Evolutionary conservation across 2,329 filamentous ascomycete species (phyloP).

Genomic region (Fusarium papillatum): DNA sequence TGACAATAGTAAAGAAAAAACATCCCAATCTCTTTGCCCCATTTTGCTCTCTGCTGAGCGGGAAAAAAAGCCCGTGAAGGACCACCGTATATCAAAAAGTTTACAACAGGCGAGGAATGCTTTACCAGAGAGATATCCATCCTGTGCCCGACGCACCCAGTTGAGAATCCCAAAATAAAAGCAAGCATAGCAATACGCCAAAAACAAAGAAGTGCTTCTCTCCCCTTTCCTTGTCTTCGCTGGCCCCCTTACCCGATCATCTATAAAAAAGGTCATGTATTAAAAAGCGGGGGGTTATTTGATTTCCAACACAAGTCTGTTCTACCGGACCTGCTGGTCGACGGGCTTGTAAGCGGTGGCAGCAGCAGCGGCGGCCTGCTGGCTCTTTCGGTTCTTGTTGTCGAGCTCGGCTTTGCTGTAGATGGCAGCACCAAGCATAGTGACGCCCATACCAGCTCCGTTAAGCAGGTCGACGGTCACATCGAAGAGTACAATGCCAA

Average conservation of each 20-base stretch:
- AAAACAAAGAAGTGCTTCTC: slow-evolving; percentile 24
- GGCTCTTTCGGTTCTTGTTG: slow-evolving; percentile 53
- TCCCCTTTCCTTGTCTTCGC: slow-evolving; percentile 25
- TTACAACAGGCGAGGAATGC: slow-evolving; percentile 28
- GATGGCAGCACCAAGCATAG: slow-evolving; percentile 67
- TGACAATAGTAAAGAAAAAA: slow-evolving; percentile 29
- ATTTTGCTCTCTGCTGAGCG: slow-evolving; percentile 18
- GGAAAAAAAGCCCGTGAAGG: slow-evolving; percentile 13
- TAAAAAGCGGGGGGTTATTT: slow-evolving; percentile 36
- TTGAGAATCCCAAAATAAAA: slow-evolving; percentile 13
- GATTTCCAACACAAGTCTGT: slow-evolving; percentile 16
- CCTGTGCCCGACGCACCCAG: slow-evolving; percentile 9
- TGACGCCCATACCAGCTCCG: slow-evolving; percentile 68
- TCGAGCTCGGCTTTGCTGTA: slow-evolving; percentile 71
- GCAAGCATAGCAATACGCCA: slow-evolving; percentile 28
- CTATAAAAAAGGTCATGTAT: slow-evolving; percentile 44
- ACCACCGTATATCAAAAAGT: slow-evolving; percentile 24
- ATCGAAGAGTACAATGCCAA: slow-evolving; percentile 67
- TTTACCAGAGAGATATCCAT: slow-evolving; percentile 19
- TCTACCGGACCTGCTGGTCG: slow-evolving; percentile 47
- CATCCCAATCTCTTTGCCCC: slow-evolving; percentile 25
- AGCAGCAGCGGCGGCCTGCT: slow-evolving; percentile 45
- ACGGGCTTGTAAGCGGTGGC: slow-evolving; percentile 52
- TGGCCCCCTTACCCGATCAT: slow-evolving; percentile 30
- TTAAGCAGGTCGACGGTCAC: slow-evolving; percentile 65